Base-by-base conservation (phyloP, 257 asterid species). In the Scutellaria barbata region DNA sequence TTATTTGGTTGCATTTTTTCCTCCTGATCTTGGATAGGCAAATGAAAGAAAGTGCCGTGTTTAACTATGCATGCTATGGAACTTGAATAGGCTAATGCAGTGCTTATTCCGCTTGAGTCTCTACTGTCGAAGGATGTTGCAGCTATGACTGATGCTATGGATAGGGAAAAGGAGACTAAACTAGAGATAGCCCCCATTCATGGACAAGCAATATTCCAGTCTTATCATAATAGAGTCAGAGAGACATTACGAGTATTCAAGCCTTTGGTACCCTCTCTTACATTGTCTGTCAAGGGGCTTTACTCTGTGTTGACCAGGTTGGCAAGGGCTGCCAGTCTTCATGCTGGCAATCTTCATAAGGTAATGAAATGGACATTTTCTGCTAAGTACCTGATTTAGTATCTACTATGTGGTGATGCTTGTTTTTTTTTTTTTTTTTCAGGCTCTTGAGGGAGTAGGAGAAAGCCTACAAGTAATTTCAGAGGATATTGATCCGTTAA, bases 401-500 rank as follows among this genome's bases (percentile, higher is more conserved):
- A 35, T 62, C 61, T 52, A 54, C 39, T 14, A 43, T 43, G 39
- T 65, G 18, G 35, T 51, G 73, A 73, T 71, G 56, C 55, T 58
- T 63, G 58, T 54, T 25, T 60, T 5, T 71, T 53, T 25, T 70
- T n/a, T 17, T 53, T 33, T 53, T 65, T 81, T 82, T 39, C 76
- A 95, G 99, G 99, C 98, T 82, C 96, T 95, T 76, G 99, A 92
- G 82, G 99, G 99, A 47, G 84, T 95, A 74, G 98, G 99, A 58
- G 99, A 89, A 65, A 85, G 95, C 84, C 86, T 91, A 81, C 95
- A 89, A 77, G 87, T 76, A 75, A 79, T 83, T 66, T 84, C 96
- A 22, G 85, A 85, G 76, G 95, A 87, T 51, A 83, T 81, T 73
- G 86, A 85, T 79, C 79, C 91, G 30, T 72, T 82, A 71, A 81